Conservation (phyloP, 2,329 filamentous ascomycete species). For the Cercospora nicotianae region DNA sequence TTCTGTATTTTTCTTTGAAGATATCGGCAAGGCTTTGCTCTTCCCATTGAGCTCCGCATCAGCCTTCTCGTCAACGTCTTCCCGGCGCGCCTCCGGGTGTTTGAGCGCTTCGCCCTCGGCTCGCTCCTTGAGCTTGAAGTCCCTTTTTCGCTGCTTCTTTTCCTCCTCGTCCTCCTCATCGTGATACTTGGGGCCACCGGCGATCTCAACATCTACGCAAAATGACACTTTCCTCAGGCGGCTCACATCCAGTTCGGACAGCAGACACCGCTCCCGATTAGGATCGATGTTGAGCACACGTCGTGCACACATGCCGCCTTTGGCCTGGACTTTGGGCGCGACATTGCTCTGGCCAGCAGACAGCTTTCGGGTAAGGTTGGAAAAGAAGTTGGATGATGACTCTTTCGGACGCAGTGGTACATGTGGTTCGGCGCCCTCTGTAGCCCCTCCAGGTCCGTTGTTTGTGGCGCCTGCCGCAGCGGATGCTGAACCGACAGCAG, state of each 20-base stretch:
- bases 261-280: slow-evolving; percentile 73
- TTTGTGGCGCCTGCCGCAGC: neutral
- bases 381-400: slow-evolving; percentile 69
- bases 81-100: slow-evolving; percentile 56
- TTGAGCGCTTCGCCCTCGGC: slow-evolving; percentile 75
- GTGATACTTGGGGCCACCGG: slow-evolving; percentile 74
- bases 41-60: slow-evolving; percentile 39
- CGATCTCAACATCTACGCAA: slow-evolving; percentile 96
- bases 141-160: slow-evolving; percentile 60
- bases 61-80: slow-evolving; percentile 58
- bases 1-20: neutral
- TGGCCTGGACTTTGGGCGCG: slow-evolving; percentile 52
- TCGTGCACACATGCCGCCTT: slow-evolving; percentile 74
- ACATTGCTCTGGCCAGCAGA: slow-evolving; percentile 60
- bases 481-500: neutral
- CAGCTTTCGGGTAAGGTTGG: slow-evolving; percentile 75
- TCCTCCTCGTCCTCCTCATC: slow-evolving; percentile 56
- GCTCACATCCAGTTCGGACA: slow-evolving; percentile 74
- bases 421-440: slow-evolving; percentile 57
- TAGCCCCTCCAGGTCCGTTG: neutral
- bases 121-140: slow-evolving; percentile 62
- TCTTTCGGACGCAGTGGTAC: slow-evolving; percentile 71
- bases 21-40: slow-evolving; percentile 29
- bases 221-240: slow-evolving; percentile 89
- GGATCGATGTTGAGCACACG: slow-evolving; percentile 81